Base-by-base conservation (phyloP, 1,284 basidiomycete species). In the Leccinum huronense region DNA sequence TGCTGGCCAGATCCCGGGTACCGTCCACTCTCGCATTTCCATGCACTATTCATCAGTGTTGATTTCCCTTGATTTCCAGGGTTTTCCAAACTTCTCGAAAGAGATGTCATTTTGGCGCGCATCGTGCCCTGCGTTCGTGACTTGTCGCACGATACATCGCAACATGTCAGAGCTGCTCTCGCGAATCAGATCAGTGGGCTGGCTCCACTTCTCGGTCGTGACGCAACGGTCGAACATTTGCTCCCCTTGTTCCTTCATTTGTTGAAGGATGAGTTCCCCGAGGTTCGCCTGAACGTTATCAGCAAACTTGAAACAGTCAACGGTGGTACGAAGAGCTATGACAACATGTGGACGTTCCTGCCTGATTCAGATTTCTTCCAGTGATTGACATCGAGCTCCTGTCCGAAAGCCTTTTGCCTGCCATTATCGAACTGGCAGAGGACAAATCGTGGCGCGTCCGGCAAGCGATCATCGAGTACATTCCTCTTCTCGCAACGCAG, bases 401-500 rank as follows among this genome's bases (percentile, higher is more conserved):
- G 57, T 96, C 95, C 5, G 95, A 98, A 74, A 97, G 95, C 66
- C 88, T 99, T 45, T 86, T 99, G 27, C 97, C 97, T 8, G 97
- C 97, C 38, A 99, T 99, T 70, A 94, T 99, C 71, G 94, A 98
- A 76, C 83, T 99, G 56, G 97, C 97, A 30, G 97, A 99, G 79
- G 97, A 99, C 83, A 99, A 99, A 80, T 98, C 98, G 70, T 99
- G 97, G 97, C 91, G 97, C 59, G 97, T 99, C 53, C 91, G 97
- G 70, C 97, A 99, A 80, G 97, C 97, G 14, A 99, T 99, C 80
- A 99, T 99, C 79, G 97, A 99, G 79, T 98, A 99, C 80, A 98
- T 89, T 79, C 97, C 83, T 27, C 86, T 99, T 27, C 89, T 99
- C 51, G 96, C 97, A 57, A 97, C 93, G 27, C 97, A 99, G 77